These are phyloP conservation scores for Tetraselmis striata DNA, from an alignment of 139 green algal genomes.

Conservation along the genomic window DNA sequence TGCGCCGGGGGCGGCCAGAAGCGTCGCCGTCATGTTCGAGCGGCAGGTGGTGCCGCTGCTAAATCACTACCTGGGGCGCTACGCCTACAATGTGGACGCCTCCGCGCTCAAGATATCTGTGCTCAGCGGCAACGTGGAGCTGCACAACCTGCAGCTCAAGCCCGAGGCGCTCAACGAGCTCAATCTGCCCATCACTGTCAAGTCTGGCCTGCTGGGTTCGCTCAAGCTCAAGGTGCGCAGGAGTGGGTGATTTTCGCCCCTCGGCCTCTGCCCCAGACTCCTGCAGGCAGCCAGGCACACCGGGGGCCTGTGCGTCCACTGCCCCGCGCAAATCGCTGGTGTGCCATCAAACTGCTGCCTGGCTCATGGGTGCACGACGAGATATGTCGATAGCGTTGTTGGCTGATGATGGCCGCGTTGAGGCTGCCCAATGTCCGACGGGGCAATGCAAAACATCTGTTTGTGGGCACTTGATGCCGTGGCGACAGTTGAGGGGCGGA, in stretches of 20 bases:
- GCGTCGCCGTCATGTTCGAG: no score
- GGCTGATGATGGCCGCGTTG: no score
- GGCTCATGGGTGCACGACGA: no score
- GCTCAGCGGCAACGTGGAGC: constrained; percentile 80
- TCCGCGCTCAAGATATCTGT: constrained; percentile 51
- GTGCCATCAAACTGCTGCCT: background rate
- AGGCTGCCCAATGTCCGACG: no score
- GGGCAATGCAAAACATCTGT: no score
- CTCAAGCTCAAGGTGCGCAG: constrained; percentile 75
- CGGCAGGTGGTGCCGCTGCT: background rate
- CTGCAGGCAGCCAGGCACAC: background rate
- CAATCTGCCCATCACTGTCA: constrained; percentile 82
- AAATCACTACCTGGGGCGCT: background rate
- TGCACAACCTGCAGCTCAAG: constrained; percentile 85
- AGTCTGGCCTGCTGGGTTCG: constrained; percentile 78
- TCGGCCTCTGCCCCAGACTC: background rate
- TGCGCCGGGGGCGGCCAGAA: no score
- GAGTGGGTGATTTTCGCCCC: background rate
- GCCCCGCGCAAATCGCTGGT: background rate
- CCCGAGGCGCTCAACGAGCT: constrained; percentile 82
- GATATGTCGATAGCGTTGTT: no score
- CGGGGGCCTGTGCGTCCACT: background rate
- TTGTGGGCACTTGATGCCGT: no score
- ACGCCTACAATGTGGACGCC: background rate
- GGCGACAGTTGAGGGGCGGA: no score